Conservation (phyloP, 2,329 filamentous ascomycete genomes). For the Apiospora malaysiana region DNA sequence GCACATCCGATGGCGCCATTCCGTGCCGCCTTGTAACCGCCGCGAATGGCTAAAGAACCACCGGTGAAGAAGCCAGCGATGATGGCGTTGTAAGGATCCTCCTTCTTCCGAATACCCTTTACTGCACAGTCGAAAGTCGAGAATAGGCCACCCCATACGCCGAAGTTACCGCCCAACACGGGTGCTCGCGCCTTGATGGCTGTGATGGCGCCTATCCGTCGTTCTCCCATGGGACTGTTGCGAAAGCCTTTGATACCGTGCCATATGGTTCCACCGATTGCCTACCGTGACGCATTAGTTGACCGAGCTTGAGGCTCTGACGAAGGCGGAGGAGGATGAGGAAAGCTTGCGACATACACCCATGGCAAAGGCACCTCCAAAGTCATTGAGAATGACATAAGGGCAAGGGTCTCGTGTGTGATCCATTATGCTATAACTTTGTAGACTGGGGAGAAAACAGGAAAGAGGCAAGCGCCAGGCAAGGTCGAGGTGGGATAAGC, state of each 20-base stretch:
- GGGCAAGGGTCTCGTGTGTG: constrained; percentile 97
- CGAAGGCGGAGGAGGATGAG: neutral
- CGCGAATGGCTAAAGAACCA: constrained; percentile 88
- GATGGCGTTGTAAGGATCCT: constrained; percentile 98
- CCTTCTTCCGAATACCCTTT: constrained; percentile 93
- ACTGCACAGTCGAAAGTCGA: constrained; percentile 96
- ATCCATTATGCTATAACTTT: constrained; percentile 69
- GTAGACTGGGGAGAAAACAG: neutral
- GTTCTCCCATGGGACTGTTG: constrained; percentile 90
- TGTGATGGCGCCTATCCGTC: constrained; percentile 93
- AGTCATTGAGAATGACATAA: constrained; percentile 95
- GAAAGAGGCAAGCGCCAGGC: neutral
- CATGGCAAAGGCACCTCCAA: constrained; percentile 96
- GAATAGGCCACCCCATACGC: constrained; percentile 96
- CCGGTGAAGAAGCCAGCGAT: constrained; percentile 97
- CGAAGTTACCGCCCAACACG: constrained; percentile 96
- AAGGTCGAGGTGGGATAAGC: neutral
- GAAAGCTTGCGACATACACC: constrained; percentile 54
- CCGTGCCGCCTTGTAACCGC: constrained; percentile 87
- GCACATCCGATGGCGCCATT: constrained; percentile 98
- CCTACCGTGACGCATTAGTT: constrained; percentile 48
- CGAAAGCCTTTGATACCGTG: constrained; percentile 95
- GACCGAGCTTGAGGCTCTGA: neutral
- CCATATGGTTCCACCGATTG: constrained; percentile 85
- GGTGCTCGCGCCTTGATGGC: constrained; percentile 97